phyloP scores from a whole-genome alignment of 345 rosid genomes.

The Citrus mangshanensis region DNA sequence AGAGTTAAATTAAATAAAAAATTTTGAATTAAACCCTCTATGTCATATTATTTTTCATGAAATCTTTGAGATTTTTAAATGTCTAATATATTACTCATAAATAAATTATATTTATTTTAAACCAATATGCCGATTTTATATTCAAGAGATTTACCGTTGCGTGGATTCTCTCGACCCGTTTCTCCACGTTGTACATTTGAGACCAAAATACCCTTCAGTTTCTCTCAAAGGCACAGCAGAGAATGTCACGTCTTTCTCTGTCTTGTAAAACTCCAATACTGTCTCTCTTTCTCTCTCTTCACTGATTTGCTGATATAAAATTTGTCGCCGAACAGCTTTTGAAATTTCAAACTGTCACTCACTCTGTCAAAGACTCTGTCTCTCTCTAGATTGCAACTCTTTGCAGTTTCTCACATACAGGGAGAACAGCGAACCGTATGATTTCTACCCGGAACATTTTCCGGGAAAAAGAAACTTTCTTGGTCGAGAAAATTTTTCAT shows the following conservation, averaged over 20 bases:
- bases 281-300: constrained; percentile 11
- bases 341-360: constrained; percentile 18
- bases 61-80: too few relatives aligned
- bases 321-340: constrained; percentile 27
- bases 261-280: not conserved
- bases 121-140: too few relatives aligned
- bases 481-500: constrained; percentile 9
- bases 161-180: too few relatives aligned
- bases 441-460: not conserved
- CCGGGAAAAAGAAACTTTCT: constrained; percentile 9
- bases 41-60: too few relatives aligned
- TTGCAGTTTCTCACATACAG: not conserved
- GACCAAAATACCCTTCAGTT: constrained; percentile 9
- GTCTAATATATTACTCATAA: too few relatives aligned
- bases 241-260: constrained; percentile 4
- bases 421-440: not conserved
- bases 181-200: not conserved
- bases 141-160: not conserved
- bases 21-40: too few relatives aligned
- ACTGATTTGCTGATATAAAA: constrained; percentile 16
- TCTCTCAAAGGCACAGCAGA: not conserved
- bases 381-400: not conserved
- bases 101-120: not conserved
- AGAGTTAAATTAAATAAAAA: too few relatives aligned
- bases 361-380: not conserved